These are phyloP conservation scores for Lathyrus sativus DNA, from an alignment of 306 rosid species.

Conservation along the genomic window DNA sequence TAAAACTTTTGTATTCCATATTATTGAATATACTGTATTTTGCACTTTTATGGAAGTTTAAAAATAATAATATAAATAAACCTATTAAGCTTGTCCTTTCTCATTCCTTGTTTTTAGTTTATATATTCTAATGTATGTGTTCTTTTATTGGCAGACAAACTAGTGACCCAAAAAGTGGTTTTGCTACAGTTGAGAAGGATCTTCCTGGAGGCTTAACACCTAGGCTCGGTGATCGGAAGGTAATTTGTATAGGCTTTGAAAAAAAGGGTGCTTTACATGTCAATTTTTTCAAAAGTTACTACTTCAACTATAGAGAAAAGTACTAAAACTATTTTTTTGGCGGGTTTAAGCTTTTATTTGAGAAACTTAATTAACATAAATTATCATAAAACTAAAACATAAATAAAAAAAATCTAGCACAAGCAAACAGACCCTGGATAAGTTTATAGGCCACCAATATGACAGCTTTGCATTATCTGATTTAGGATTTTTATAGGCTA, in stretches of 20 bases:
- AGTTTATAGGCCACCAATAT: not conserved
- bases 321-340: constrained; percentile 5
- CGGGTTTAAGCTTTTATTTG: not conserved
- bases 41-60: not conserved
- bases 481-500: not conserved
- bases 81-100: no score
- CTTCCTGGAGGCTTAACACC: constrained; percentile 96
- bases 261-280: not conserved
- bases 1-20: not conserved
- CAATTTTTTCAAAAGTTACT: not conserved
- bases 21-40: constrained; percentile 1
- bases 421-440: not conserved
- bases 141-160: constrained; percentile 71
- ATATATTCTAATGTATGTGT: constrained; percentile 14
- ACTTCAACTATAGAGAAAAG: not conserved
- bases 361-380: not conserved
- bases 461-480: not conserved
- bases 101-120: no score
- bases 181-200: constrained; percentile 96
- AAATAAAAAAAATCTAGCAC: not conserved
- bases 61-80: not conserved
- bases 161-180: constrained; percentile 93
- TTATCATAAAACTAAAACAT: not conserved
- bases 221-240: constrained; percentile 98
- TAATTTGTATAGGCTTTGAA: constrained; percentile 37